Conservation (phyloP, 2,329 filamentous ascomycete genomes). For the Xylariaceae sp. region DNA sequence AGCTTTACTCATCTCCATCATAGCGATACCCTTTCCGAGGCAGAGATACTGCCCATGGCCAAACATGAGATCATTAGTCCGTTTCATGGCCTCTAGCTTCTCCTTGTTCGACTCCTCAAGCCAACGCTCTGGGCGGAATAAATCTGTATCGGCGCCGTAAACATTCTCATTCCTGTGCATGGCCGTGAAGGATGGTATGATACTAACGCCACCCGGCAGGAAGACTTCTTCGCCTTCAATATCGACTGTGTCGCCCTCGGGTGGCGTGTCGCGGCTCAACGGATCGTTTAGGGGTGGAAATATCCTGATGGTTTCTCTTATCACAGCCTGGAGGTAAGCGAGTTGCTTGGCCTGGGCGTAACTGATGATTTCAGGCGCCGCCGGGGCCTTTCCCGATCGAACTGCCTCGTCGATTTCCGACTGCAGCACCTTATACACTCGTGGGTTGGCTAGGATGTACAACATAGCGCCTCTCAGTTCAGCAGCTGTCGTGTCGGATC, state of each 20-base stretch:
- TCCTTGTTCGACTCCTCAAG: constrained; percentile 13
- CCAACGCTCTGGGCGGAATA: constrained; percentile 26
- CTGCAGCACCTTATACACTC: constrained; percentile 45
- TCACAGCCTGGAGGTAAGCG: constrained; percentile 44
- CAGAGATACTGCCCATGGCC: constrained; percentile 19
- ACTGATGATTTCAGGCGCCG: constrained; percentile 38
- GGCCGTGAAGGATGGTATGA: constrained; percentile 10
- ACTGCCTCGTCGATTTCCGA: constrained; percentile 43
- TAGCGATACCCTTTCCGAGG: constrained; percentile 16
- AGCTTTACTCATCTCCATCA: constrained; percentile 11
- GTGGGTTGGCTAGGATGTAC: constrained; percentile 50
- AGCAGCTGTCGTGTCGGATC: constrained; percentile 59
- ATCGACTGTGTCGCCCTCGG: constrained; percentile 7
- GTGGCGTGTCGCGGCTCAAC: constrained; percentile 20
- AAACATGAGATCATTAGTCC: constrained; percentile 10
- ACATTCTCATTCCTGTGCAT: constrained; percentile 14
- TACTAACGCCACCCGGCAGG: constrained; percentile 11
- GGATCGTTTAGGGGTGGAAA: constrained; percentile 35
- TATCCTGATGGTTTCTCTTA: constrained; percentile 44
- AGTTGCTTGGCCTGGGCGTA: constrained; percentile 36
- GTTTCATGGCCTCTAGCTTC: constrained; percentile 15
- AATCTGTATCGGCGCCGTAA: constrained; percentile 16
- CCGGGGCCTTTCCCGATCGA: constrained; percentile 30
- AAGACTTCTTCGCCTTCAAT: constrained; percentile 5
- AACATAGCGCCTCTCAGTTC: constrained; percentile 51